These are phyloP conservation scores for Liquidambar formosana DNA, from an alignment of 164 flowering plant species.

Conservation along the genomic window DNA sequence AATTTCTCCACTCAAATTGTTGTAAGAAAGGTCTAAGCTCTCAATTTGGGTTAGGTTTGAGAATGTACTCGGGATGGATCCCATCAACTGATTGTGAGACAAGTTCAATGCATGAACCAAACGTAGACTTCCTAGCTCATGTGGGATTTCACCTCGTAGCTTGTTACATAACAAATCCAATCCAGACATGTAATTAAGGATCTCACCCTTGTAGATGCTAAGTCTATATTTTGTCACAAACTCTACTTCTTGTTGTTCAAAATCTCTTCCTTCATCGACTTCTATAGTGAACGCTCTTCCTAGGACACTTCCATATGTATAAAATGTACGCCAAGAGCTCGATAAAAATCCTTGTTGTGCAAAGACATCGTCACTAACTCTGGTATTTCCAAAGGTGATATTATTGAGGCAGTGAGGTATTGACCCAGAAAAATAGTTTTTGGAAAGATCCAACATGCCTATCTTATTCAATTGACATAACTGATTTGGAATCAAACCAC, in stretches of 20 bases:
- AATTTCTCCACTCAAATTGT: background rate
- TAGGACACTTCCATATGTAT: background rate
- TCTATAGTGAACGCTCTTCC: background rate
- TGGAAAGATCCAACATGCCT: conserved; percentile 6
- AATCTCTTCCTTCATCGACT: too few relatives aligned
- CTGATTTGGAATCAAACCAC: too few relatives aligned
- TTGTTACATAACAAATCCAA: conserved; percentile 13
- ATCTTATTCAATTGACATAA: background rate
- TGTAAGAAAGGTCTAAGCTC: too few relatives aligned
- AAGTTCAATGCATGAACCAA: conserved; percentile 4
- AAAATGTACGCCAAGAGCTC: background rate
- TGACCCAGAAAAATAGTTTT: background rate
- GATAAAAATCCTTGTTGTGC: background rate
- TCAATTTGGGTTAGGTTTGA: background rate
- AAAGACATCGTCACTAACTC: background rate
- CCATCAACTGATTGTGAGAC: conserved; percentile 4
- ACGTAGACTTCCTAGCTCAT: background rate
- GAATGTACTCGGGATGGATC: background rate
- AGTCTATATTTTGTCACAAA: conserved; percentile 1
- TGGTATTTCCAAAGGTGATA: background rate
- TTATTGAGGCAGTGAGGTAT: too few relatives aligned
- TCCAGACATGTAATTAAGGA: conserved; percentile 11
- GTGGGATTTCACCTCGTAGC: conserved; percentile 2
- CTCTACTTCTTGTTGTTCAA: background rate
- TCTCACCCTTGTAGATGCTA: background rate